Percentiles rank a stretch among this genome's conserved stretches.
These are phyloP conservation scores for Artomyces pyxidatus DNA, from an alignment of 768 basidiomycete species.

Conservation along the genomic window DNA sequence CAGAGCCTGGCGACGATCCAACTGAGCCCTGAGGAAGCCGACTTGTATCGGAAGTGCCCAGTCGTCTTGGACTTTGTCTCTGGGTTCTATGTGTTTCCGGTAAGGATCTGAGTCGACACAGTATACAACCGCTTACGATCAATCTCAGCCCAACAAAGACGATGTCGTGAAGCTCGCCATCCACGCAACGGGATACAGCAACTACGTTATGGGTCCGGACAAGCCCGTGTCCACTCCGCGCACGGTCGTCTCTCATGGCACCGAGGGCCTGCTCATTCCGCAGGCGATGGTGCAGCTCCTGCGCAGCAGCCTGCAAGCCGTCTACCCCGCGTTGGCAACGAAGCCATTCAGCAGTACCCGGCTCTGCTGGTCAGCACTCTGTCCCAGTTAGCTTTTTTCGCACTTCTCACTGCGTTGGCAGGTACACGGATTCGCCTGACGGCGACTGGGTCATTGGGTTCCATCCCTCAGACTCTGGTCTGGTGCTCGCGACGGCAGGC, in stretches of 20 bases:
- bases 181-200: conserved; percentile 67
- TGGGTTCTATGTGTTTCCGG: conserved; percentile 82
- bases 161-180: conserved; percentile 73
- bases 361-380: conserved; percentile 73
- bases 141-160: conserved; percentile 63
- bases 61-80: conserved; percentile 64
- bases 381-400: conserved; percentile 87
- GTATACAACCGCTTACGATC: too few relatives aligned
- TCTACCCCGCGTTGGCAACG: conserved; percentile 74
- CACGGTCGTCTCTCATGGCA: conserved; percentile 54
- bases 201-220: conserved; percentile 22
- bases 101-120: conserved; percentile 25
- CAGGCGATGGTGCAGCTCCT: conserved; percentile 40
- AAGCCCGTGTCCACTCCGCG: conserved; percentile 63
- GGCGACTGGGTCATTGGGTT: conserved; percentile 86
- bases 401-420: conserved; percentile 21
- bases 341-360: conserved; percentile 67
- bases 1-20: conserved; percentile 76
- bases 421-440: conserved; percentile 87
- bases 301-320: conserved; percentile 38
- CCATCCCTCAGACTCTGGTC: conserved; percentile 45
- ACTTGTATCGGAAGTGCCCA: conserved; percentile 51
- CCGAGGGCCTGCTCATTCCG: conserved; percentile 60
- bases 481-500: conserved; percentile 81
- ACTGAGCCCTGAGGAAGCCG: conserved; percentile 62